Percentiles rank a stretch among this genome's conserved stretches.
These are phyloP conservation scores for Alternaria longipes DNA, from an alignment of 2,329 filamentous ascomycete species.

Conservation along the genomic window DNA sequence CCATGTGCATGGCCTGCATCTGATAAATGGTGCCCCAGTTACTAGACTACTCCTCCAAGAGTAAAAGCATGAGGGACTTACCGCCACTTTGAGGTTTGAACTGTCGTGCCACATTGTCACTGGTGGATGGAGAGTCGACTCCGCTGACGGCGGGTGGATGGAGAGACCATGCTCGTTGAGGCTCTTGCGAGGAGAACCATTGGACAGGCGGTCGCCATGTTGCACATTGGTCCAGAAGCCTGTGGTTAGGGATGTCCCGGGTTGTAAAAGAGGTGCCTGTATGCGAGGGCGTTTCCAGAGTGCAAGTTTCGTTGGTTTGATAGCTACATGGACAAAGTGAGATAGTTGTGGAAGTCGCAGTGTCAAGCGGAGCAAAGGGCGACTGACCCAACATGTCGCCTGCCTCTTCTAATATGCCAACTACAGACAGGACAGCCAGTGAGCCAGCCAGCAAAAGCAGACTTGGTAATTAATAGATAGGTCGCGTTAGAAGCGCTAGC, in stretches of 20 bases:
- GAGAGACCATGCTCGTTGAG: constrained; percentile 27
- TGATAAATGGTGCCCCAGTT: constrained; percentile 27
- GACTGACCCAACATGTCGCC: neutral
- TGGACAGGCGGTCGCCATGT: constrained; percentile 43
- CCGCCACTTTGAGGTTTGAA: constrained; percentile 41
- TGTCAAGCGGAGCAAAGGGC: neutral
- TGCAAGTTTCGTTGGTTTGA: neutral
- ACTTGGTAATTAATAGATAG: constrained; percentile 10
- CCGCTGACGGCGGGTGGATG: constrained; percentile 32
- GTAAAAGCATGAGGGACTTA: constrained; percentile 40
- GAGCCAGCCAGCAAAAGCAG: constrained; percentile 1
- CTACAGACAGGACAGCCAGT: neutral
- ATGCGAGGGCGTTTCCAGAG: constrained; percentile 1
- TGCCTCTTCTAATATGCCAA: neutral
- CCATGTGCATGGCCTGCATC: constrained; percentile 30
- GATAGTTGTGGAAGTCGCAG: constrained; percentile 1
- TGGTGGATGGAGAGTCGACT: constrained; percentile 23
- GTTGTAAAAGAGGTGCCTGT: neutral
- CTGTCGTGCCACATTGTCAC: constrained; percentile 15
- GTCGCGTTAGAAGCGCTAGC: constrained; percentile 19
- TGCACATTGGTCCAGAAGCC: constrained; percentile 27
- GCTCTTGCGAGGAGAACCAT: constrained; percentile 29
- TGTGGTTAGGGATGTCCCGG: constrained; percentile 15
- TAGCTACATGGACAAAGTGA: neutral
- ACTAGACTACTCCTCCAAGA: constrained; percentile 39